A percentile compares a stretch with the other conserved stretches of the same genome.
phyloP scores from a whole-genome alignment of 495 filamentous ascomycete species.

The Penicillium argentinense region DNA sequence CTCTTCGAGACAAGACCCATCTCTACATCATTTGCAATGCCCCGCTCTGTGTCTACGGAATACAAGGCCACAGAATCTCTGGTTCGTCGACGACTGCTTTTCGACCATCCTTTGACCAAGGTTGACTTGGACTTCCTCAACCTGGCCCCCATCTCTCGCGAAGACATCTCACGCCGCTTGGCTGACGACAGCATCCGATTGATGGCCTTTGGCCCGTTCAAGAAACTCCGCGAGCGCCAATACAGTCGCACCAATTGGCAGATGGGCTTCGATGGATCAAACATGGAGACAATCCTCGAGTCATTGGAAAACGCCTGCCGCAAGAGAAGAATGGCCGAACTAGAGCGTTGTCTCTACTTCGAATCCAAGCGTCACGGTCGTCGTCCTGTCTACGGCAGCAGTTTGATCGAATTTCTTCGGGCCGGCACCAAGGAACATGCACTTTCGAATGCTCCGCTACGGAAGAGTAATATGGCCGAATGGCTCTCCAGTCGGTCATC shows the following conservation, averaged over 20 bases:
- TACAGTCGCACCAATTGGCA: conserved; percentile 59
- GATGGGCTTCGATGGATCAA: conserved; percentile 60
- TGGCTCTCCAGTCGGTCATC: conserved; percentile 74
- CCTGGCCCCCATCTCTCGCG: conserved; percentile 71
- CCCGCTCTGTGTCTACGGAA: conserved; percentile 72
- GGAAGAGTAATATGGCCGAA: conserved; percentile 53
- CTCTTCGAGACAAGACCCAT: conserved; percentile 98
- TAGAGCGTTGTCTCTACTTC: conserved; percentile 77
- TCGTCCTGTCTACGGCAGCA: conserved; percentile 76
- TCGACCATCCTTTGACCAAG: conserved; percentile 60
- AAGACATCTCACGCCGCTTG: conserved; percentile 60
- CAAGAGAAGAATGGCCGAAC: conserved; percentile 71
- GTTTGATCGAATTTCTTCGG: conserved; percentile 68
- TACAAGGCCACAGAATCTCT: conserved; percentile 76
- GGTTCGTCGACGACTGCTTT: conserved; percentile 65
- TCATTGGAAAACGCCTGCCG: conserved; percentile 71
- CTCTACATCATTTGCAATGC: conserved; percentile 94
- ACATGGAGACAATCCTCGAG: conserved; percentile 66
- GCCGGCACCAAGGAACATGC: conserved; percentile 54
- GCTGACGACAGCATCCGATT: conserved; percentile 62
- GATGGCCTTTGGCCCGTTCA: conserved; percentile 61
- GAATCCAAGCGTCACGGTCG: conserved; percentile 80
- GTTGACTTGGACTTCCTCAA: conserved; percentile 80
- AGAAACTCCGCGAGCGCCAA: conserved; percentile 62
- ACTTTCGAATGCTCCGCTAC: conserved; percentile 37